These are phyloP conservation scores for Amanita polypyramis DNA, from an alignment of 768 basidiomycete species.

Conservation along the genomic window DNA sequence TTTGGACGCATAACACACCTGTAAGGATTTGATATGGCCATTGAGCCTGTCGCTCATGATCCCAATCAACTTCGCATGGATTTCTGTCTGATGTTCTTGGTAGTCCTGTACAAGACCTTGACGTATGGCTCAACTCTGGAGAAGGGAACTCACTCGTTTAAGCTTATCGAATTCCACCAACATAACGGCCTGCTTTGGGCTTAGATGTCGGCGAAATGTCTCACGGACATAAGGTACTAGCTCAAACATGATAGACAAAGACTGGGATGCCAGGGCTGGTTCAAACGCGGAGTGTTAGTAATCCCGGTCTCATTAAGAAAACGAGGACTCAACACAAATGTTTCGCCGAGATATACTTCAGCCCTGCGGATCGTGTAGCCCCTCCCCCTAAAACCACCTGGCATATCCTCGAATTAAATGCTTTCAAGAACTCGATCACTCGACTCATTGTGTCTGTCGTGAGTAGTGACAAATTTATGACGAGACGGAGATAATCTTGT, in stretches of 20 bases:
- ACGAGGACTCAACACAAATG: constrained; percentile 60
- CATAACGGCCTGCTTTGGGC: constrained; percentile 92
- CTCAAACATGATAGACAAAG: constrained; percentile 86
- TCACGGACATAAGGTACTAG: constrained; percentile 96
- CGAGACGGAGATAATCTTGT: constrained; percentile 77
- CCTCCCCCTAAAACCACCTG: constrained; percentile 98
- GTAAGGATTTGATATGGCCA: constrained; percentile 76
- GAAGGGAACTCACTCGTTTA: constrained; percentile 60
- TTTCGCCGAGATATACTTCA: constrained; percentile 98
- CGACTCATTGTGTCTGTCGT: constrained; percentile 94
- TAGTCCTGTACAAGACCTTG: constrained; percentile 54
- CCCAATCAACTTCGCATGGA: constrained; percentile 92
- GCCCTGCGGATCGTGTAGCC: constrained; percentile 95
- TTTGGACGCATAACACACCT: constrained; percentile 33
- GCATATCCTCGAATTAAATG: constrained; percentile 96
- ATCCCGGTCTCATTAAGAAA: constrained; percentile 2
- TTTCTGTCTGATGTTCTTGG: constrained; percentile 99
- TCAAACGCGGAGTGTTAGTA: constrained; percentile 9
- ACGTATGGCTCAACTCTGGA: constrained; percentile 5
- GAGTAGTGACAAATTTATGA: constrained; percentile 79
- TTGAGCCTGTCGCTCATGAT: constrained; percentile 95
- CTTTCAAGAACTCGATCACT: constrained; percentile 91
- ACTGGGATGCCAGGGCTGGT: constrained; percentile 89
- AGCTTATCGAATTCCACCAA: constrained; percentile 97
- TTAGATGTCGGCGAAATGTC: constrained; percentile 87